Evolutionary conservation across 768 basidiomycete genomes (phyloP).

Genomic region (Phaeolepiota aurea): DNA sequence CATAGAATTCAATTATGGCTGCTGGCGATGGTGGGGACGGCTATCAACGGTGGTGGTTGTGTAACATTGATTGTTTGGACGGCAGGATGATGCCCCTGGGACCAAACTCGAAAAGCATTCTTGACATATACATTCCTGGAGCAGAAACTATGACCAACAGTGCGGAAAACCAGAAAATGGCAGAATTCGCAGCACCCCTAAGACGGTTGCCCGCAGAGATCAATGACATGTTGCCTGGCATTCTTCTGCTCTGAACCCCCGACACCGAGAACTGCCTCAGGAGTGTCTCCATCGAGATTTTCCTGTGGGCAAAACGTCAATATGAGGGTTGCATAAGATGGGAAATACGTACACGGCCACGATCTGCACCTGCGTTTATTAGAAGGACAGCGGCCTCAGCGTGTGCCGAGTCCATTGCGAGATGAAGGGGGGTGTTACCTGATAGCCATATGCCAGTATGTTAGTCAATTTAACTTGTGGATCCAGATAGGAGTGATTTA

Average conservation of each 20-base stretch:
- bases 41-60: no score
- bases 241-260: constrained; percentile 84
- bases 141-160: no score
- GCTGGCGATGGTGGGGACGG: no score
- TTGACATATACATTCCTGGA: no score
- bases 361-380: constrained; percentile 94
- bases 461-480: constrained; percentile 8
- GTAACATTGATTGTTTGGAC: no score
- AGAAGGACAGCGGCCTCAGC: constrained; percentile 85
- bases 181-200: no score
- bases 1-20: no score
- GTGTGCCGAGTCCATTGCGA: constrained; percentile 95
- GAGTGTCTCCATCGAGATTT: constrained; percentile 78
- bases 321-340: constrained; percentile 7
- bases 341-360: constrained; percentile 58
- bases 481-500: constrained; percentile 22
- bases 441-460: constrained; percentile 9
- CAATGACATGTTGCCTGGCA: constrained; percentile 68
- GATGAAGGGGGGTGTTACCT: constrained; percentile 95
- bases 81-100: no score
- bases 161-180: no score
- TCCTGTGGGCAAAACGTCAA: constrained; percentile 34
- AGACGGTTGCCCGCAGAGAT: constrained; percentile 63
- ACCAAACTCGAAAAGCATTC: no score
- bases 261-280: constrained; percentile 85